A percentile compares a stretch with the other conserved stretches of the same genome.
Evolutionary conservation across 176 grass and related monocot species (phyloP).

Genomic region (Neostapfia colusana): DNA sequence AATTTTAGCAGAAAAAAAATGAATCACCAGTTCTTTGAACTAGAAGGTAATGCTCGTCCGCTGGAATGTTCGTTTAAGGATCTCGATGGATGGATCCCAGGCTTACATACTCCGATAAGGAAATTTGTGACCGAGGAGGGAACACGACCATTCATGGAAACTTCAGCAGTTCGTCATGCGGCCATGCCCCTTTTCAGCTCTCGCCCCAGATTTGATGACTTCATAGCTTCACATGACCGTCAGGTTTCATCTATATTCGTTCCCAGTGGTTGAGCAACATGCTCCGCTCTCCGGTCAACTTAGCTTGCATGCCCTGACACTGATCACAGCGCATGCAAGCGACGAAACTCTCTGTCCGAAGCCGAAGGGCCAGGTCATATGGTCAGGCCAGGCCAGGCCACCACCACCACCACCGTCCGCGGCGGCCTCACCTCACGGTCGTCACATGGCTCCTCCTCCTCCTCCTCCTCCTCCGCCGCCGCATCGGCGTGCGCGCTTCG

Average conservation of each 20-base stretch:
- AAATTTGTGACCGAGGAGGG: not conserved
- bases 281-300: slow-evolving; percentile 27
- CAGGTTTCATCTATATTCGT: not conserved
- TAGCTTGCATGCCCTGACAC: not conserved
- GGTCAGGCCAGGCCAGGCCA: too few species aligned
- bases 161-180: not conserved
- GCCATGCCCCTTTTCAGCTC: not conserved
- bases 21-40: too few species aligned
- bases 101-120: not conserved
- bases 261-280: not conserved
- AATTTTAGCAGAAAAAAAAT: too few species aligned
- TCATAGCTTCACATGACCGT: not conserved
- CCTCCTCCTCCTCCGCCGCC: not conserved
- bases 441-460: not conserved
- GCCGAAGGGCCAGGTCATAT: too few species aligned
- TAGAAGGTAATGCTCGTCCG: not conserved
- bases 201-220: not conserved
- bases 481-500: slow-evolving; percentile 27
- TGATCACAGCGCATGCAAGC: too few species aligned
- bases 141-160: not conserved
- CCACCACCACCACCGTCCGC: not conserved
- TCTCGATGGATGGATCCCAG: too few species aligned
- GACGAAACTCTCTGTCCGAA: not conserved
- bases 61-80: not conserved
- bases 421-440: slow-evolving; percentile 9